Conservation (phyloP, 2,329 filamentous ascomycete species). For the Paracoccidioides brasiliensis region DNA sequence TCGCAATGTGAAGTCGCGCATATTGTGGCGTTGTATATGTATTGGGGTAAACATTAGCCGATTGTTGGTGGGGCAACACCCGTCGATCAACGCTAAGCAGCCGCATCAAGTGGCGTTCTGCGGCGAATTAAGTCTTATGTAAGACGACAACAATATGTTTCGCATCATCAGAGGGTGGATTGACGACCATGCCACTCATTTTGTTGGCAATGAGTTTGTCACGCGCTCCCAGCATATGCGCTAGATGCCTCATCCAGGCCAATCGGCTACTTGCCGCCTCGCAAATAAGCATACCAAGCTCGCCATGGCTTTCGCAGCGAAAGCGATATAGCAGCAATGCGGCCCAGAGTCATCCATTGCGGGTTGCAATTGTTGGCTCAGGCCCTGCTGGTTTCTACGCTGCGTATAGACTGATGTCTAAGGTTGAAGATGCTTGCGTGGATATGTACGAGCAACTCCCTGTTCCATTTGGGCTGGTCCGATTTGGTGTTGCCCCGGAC, state of each 20-base stretch:
- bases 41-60: constrained; percentile 10
- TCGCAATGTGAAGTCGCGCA: not conserved
- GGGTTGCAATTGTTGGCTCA: constrained; percentile 80
- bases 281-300: not conserved
- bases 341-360: constrained; percentile 41
- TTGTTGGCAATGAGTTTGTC: constrained; percentile 13
- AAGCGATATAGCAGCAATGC: constrained; percentile 8
- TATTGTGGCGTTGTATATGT: constrained; percentile 1
- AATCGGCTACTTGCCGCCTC: not conserved
- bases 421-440: constrained; percentile 56
- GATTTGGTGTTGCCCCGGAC: constrained; percentile 94
- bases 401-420: constrained; percentile 69
- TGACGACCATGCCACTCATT: not conserved
- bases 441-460: constrained; percentile 97
- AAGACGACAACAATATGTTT: not conserved
- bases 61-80: constrained; percentile 23
- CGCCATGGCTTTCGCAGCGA: not conserved
- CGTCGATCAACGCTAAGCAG: constrained; percentile 6
- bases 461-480: constrained; percentile 80
- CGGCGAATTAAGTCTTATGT: constrained; percentile 8
- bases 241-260: constrained; percentile 3
- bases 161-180: no score
- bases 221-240: constrained; percentile 6
- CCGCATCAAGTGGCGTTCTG: constrained; percentile 10
- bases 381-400: constrained; percentile 96